A percentile compares a stretch with the other conserved stretches of the same genome.
These are phyloP conservation scores for Populus davidiana DNA, from an alignment of 345 rosid species.

Conservation along the genomic window DNA sequence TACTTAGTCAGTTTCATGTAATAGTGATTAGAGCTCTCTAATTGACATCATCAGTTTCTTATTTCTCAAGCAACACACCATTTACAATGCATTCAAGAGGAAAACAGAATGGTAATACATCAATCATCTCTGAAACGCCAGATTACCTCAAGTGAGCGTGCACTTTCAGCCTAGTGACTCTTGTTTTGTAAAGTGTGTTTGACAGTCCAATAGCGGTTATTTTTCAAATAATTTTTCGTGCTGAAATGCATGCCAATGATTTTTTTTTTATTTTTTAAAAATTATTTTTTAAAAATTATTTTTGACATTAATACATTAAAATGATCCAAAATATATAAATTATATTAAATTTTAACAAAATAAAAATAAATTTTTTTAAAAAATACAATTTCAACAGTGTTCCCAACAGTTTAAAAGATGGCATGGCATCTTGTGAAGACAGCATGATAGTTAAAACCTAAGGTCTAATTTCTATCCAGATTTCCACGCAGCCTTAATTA, in stretches of 20 bases:
- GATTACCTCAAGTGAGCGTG: no score
- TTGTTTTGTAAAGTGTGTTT: neutral
- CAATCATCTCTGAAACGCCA: neutral
- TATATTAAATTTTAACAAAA: no score
- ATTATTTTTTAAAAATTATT: no score
- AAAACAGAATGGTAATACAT: neutral
- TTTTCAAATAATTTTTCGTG: no score
- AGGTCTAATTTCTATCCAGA: neutral
- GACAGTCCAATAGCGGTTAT: no score
- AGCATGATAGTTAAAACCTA: neutral
- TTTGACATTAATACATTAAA: no score
- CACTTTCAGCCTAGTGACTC: neutral
- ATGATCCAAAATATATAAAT: no score
- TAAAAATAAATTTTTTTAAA: no score
- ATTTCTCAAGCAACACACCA: neutral
- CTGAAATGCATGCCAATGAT: no score
- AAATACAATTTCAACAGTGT: no score
- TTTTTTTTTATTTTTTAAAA: no score
- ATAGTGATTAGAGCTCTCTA: neutral
- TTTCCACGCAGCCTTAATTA: neutral
- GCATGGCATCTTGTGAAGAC: neutral
- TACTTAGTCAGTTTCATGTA: no score
- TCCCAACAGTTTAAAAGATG: neutral
- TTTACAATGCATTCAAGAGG: neutral
- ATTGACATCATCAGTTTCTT: neutral